These are phyloP conservation scores for Scolecobasidium constrictum DNA, from an alignment of 2,329 filamentous ascomycete genomes.

Conservation along the genomic window DNA sequence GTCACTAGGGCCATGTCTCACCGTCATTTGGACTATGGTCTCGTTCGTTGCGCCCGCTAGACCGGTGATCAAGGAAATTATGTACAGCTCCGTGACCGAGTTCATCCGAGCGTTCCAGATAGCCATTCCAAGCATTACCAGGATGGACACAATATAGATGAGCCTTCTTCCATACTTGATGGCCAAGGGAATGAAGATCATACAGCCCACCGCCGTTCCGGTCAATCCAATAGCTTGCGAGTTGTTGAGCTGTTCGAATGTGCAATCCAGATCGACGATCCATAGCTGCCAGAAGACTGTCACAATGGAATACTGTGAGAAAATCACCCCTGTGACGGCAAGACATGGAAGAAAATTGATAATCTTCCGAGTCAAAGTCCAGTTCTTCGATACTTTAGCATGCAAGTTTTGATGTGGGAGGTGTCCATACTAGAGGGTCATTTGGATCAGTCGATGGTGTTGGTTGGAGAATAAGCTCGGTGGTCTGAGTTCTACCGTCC, in stretches of 20 bases:
- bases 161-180: slow-evolving; percentile 36
- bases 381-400: background rate
- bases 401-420: background rate
- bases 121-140: slow-evolving; percentile 24
- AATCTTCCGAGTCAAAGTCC: background rate
- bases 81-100: slow-evolving; percentile 32
- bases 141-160: slow-evolving; percentile 33
- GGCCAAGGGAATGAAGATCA: slow-evolving; percentile 35
- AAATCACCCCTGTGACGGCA: background rate
- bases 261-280: background rate
- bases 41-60: slow-evolving; percentile 34
- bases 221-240: slow-evolving; percentile 34
- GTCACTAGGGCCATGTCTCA: background rate
- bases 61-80: slow-evolving; percentile 33
- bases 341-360: background rate
- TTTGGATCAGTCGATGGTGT: background rate
- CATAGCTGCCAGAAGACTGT: background rate
- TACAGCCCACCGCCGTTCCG: slow-evolving; percentile 28
- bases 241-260: slow-evolving; percentile 19
- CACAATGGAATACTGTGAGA: background rate
- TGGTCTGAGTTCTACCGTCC: too few species aligned
- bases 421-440: background rate
- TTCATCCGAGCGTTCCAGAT: slow-evolving; percentile 35
- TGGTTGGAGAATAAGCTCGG: background rate
- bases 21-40: slow-evolving; percentile 3